phyloP scores from a whole-genome alignment of 805 yeast species.

The Sungouiozyma ichnusensis region DNA sequence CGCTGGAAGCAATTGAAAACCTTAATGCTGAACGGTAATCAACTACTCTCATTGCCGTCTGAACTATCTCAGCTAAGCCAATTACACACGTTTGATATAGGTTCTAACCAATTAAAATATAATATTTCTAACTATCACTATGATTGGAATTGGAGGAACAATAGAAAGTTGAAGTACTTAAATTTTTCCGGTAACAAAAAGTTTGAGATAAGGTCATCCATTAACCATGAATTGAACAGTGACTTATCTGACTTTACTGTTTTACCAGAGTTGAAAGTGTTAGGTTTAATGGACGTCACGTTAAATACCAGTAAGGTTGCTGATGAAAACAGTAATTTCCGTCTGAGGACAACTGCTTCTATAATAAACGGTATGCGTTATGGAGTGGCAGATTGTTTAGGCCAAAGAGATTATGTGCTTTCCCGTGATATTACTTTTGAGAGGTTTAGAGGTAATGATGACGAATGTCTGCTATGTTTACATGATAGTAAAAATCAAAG shows the following conservation, averaged over 20 bases:
- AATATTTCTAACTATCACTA: constrained; percentile 90
- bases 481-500: constrained; percentile 69
- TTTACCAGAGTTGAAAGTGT: constrained; percentile 54
- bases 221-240: constrained; percentile 39
- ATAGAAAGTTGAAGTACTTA: constrained; percentile 60
- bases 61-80: constrained; percentile 63
- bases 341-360: constrained; percentile 86
- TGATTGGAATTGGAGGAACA: constrained; percentile 97
- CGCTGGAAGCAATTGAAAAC: constrained; percentile 51
- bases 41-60: constrained; percentile 77
- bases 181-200: constrained; percentile 90
- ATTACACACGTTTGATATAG: constrained; percentile 72
- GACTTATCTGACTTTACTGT: constrained; percentile 52
- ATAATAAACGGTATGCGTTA: constrained; percentile 64
- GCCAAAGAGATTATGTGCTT: constrained; percentile 52
- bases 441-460: constrained; percentile 74
- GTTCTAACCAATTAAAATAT: constrained; percentile 81
- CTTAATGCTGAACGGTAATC: constrained; percentile 71
- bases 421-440: constrained; percentile 81
- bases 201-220: constrained; percentile 68
- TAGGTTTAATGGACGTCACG: constrained; percentile 94
- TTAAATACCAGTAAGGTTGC: constrained; percentile 81
- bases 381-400: constrained; percentile 87
- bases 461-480: constrained; percentile 69
- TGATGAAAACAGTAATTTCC: constrained; percentile 70